Evolutionary conservation across 2,329 filamentous ascomycete genomes (phyloP).

Genomic region (Apiospora aurea): DNA sequence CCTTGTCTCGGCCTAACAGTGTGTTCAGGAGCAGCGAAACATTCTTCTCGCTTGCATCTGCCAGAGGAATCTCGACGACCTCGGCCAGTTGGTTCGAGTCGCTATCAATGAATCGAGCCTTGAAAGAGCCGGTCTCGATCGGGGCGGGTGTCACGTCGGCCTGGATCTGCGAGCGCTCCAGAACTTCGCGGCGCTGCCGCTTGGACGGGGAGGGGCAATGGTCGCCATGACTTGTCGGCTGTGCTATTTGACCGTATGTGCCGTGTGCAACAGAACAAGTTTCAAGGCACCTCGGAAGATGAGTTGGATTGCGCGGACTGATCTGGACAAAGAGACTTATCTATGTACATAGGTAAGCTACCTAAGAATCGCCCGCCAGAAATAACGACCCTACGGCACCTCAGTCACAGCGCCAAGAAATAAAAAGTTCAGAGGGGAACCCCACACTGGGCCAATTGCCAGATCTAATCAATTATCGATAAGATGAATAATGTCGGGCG

Average conservation of each 20-base stretch:
- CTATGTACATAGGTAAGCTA: neutral
- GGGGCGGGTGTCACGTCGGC: slow-evolving; percentile 76
- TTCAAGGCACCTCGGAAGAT: neutral
- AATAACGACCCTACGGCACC: neutral
- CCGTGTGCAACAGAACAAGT: neutral
- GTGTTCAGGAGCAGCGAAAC: slow-evolving; percentile 87
- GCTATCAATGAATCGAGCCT: slow-evolving; percentile 87
- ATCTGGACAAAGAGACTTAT: neutral
- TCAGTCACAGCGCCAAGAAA: neutral
- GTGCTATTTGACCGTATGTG: neutral
- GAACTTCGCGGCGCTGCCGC: slow-evolving; percentile 78
- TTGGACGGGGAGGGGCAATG: slow-evolving; percentile 86
- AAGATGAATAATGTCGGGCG: neutral
- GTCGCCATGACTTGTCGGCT: slow-evolving; percentile 70
- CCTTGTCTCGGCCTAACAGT: slow-evolving; percentile 72
- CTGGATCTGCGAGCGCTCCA: slow-evolving; percentile 75
- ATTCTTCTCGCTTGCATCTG: slow-evolving; percentile 87
- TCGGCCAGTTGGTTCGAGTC: slow-evolving; percentile 75
- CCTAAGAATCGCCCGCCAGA: neutral
- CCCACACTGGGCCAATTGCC: slow-evolving; percentile 5
- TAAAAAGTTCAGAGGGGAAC: slow-evolving; percentile 14
- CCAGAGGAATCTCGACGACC: slow-evolving; percentile 77
- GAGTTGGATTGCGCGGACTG: neutral
- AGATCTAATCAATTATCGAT: slow-evolving; percentile 17
- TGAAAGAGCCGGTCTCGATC: slow-evolving; percentile 76